Evolutionary conservation across 352 stramenopile genomes (phyloP).

Genomic region (Phytophthora sp.): DNA sequence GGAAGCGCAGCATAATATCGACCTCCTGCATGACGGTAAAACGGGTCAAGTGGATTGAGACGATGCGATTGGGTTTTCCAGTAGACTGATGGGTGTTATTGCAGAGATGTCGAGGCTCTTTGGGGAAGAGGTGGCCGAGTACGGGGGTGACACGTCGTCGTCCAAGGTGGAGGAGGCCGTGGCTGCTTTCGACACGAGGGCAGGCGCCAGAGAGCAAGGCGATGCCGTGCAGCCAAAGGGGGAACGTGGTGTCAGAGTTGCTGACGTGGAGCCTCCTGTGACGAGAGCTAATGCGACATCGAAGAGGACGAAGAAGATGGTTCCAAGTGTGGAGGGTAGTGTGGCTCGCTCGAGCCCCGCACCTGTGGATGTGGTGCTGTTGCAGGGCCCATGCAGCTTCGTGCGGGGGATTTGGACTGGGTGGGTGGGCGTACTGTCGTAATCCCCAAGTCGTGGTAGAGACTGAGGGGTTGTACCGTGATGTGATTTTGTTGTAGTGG

Average conservation of each 20-base stretch:
- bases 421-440: slow-evolving; percentile 13
- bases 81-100: neutral
- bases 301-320: slow-evolving; percentile 11
- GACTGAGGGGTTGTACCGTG: no score
- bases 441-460: neutral
- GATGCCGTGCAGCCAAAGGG: neutral
- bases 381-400: slow-evolving; percentile 44
- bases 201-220: neutral
- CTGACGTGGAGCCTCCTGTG: neutral
- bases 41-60: no score
- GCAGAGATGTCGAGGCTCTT: slow-evolving; percentile 61
- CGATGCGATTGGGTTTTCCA: no score
- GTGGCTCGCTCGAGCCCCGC: neutral
- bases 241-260: neutral
- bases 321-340: neutral
- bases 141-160: slow-evolving; percentile 24
- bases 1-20: slow-evolving; percentile 39
- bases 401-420: slow-evolving; percentile 28
- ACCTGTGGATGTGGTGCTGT: slow-evolving; percentile 22
- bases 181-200: slow-evolving; percentile 1
- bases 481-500: no score
- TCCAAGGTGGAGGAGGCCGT: slow-evolving; percentile 12
- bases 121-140: slow-evolving; percentile 49
- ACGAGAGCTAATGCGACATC: neutral
- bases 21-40: slow-evolving; percentile 55